Evolutionary conservation across 2,329 filamentous ascomycete species (phyloP), one percentile per base, ranked within the genome.

Genomic region (Exophiala mesophila): DNA sequence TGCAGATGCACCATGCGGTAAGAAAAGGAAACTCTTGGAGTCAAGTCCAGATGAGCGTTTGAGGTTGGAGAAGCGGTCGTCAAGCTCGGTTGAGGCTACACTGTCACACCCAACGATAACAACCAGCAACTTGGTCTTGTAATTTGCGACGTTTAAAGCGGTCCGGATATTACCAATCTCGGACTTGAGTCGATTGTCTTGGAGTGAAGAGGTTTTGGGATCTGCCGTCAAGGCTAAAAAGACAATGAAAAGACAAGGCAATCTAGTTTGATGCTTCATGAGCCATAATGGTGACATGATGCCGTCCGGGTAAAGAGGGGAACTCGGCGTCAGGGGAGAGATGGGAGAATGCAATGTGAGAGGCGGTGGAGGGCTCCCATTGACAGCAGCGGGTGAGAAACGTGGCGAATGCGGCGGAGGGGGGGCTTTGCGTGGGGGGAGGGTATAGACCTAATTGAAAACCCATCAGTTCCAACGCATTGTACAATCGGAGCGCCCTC

Each of bases 251-350:
- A 87, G 76, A 48, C 87, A 85, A 2, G 90, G 90, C 16, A 97
- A 74, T 13, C 88, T 71, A 38, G 84, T 72, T 59, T 95, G 89
- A 61, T 97, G 90, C 62, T 97, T 98, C 46, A 78, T 77, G 41
- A 94, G 72, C 90, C 90, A 98, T 47, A 78, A 67, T 15, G 82
- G 75, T 47, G 88, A 80, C 61, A 96, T 80, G 45, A 96, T 70
- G 3, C 90, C 92, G 65, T 97, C 92, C 5, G 90, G 89, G 59
- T 92, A 97, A 2, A 94, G 74, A 2, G 80, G 72, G 5, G 90
- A 95, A 5, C 76, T 76, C 3, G 89, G 88, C 28, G 85, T 92
- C 20, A 97, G 73, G 1, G 90, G 92, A 2, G 92, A 97, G 53
- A 95, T 80, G 1, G 89, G 87, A 9, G 92, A 97, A 63, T 97